Evolutionary conservation across 306 rosid species (phyloP).

Genomic region (Vicia faba): DNA sequence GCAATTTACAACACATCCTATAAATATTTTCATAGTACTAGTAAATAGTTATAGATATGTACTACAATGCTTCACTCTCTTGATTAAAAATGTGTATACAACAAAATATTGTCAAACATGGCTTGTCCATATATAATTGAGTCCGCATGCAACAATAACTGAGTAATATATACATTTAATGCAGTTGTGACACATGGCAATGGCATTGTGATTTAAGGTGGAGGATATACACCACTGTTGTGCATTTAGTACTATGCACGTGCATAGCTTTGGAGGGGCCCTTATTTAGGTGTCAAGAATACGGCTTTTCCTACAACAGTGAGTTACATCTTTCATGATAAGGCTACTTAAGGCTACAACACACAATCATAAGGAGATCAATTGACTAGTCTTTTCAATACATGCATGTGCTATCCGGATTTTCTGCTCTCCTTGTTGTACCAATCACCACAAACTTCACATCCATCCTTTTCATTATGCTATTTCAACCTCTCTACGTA

Average conservation of each 20-base stretch:
- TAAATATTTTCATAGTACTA: no score
- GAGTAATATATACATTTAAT: background rate
- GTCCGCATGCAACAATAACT: background rate
- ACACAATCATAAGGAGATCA: conserved; percentile 39
- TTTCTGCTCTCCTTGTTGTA: conserved; percentile 21
- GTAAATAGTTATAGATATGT: no score
- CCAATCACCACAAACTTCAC: conserved; percentile 29
- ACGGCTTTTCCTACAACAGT: conserved; percentile 24
- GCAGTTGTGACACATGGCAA: conserved; percentile 8
- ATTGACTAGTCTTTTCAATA: conserved; percentile 43
- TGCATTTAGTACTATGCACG: conserved; percentile 44
- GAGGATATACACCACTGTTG: background rate
- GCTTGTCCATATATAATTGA: conserved; percentile 11
- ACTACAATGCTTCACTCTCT: no score
- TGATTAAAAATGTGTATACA: background rate
- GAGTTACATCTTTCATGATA: conserved; percentile 40
- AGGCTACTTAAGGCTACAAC: conserved; percentile 17
- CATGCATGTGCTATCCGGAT: conserved; percentile 41
- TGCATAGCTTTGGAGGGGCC: conserved; percentile 45
- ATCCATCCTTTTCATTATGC: conserved; percentile 15
- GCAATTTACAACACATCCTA: background rate
- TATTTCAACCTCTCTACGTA: background rate
- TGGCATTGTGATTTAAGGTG: conserved; percentile 24
- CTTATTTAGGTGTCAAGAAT: conserved; percentile 23
- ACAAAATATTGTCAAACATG: background rate